A percentile compares a stretch with the other conserved stretches of the same genome.
phyloP scores from a whole-genome alignment of 2,329 filamentous ascomycete genomes.

The Neopestalotiopsis rosae region DNA sequence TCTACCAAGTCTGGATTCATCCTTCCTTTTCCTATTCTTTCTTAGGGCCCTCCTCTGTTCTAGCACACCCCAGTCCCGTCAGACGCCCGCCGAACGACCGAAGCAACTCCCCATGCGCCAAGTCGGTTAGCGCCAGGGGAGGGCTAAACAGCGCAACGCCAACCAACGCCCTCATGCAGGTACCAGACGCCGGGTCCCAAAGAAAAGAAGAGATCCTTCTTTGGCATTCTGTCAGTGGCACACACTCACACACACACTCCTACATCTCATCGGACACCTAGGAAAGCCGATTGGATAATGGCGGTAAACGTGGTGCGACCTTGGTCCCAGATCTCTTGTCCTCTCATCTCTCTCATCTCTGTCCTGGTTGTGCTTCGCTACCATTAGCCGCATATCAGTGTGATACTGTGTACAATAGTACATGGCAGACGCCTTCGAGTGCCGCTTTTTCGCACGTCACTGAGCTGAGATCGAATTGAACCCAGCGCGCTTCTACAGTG shows the following conservation, averaged over 20 bases:
- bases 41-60: too few relatives aligned
- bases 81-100: too few relatives aligned
- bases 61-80: too few relatives aligned
- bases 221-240: neutral
- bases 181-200: neutral
- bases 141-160: neutral
- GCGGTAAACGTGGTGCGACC: neutral
- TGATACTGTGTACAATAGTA: too few relatives aligned
- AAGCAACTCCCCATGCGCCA: neutral
- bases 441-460: too few relatives aligned
- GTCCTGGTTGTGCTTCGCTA: neutral
- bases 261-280: too few relatives aligned
- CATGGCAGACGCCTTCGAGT: too few relatives aligned
- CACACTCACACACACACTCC: too few relatives aligned
- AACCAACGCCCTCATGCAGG: neutral
- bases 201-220: neutral
- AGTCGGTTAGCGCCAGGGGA: neutral
- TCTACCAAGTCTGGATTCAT: neutral
- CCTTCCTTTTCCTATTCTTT: neutral
- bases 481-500: neutral
- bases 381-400: neutral
- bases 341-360: neutral
- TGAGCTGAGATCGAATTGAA: neutral
- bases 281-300: neutral
- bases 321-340: neutral